Evolutionary conservation across 176 grass and related monocot species (phyloP).

Genomic region (Avena sativa): DNA sequence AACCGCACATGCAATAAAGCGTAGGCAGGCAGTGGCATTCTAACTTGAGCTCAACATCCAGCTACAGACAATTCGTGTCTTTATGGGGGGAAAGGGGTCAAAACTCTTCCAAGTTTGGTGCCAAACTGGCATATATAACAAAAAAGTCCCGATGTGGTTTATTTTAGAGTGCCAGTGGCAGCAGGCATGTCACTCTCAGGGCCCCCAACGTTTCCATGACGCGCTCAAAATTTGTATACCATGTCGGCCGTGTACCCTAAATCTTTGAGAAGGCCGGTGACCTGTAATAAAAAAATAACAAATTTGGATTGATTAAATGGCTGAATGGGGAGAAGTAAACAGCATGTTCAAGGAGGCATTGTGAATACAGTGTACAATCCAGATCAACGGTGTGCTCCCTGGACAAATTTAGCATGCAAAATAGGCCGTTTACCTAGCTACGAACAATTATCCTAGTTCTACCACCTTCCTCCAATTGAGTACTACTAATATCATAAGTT

Average conservation of each 20-base stretch:
- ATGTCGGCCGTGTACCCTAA: slow-evolving; percentile 77
- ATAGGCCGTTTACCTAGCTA: neutral
- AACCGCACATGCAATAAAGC: neutral
- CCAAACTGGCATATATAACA: neutral
- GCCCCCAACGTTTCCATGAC: slow-evolving; percentile 8
- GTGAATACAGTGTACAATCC: neutral
- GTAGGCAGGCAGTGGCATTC: neutral
- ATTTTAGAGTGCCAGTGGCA: slow-evolving; percentile 34
- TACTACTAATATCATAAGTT: neutral
- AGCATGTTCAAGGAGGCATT: neutral
- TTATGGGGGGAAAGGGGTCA: neutral
- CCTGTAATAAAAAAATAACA: slow-evolving; percentile 45
- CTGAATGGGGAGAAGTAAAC: neutral
- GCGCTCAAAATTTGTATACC: slow-evolving; percentile 94
- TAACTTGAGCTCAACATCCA: neutral
- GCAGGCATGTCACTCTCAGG: slow-evolving; percentile 37
- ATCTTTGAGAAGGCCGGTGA: slow-evolving; percentile 85
- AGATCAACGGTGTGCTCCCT: neutral
- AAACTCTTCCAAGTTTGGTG: slow-evolving; percentile 21
- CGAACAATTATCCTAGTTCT: neutral
- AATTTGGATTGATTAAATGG: neutral
- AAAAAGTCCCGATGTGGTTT: slow-evolving; percentile 22
- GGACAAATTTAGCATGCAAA: neutral
- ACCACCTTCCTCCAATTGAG: neutral
- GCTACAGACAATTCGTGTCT: neutral